Evolutionary conservation across 306 rosid genomes (phyloP), one percentile per base, ranked within the genome.

Genomic region (Biancaea sappan): DNA sequence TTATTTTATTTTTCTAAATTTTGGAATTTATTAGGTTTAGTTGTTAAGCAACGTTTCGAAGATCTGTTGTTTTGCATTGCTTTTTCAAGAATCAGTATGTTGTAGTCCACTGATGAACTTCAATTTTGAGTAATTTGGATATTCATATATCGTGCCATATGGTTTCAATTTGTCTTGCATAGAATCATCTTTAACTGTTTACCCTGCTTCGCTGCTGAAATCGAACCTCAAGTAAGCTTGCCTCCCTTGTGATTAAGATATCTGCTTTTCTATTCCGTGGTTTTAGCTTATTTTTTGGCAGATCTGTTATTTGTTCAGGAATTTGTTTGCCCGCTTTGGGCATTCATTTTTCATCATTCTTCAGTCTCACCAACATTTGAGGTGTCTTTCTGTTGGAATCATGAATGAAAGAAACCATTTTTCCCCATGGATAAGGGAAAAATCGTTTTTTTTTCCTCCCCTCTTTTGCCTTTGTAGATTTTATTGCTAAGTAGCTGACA

Each of bases 41-140:
- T 0, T 0, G 31, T 19, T 7, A 48, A 63, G 24, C 72, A 38
- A 51, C 25, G 63, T 32, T 64, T 31, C 46, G 43, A 12, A 40
- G 40, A 2, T 59, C 15, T 70, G 8, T 37, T 74, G 50, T 40
- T 78, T 64, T 73, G 34, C 19, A 26, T 60, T 37, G 25, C 53
- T 41, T 13, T 41, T 21, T 2, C 0, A 16, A 29, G 69, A 26
- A 38, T 11, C 38, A 58, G 3, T 19, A 11, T 66, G 61, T 58
- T 48, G 73, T 54, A 76, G 71, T 71, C 16, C 10, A 25, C 48
- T 68, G 15, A 59, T 10, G 66, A 10, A 31, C 14, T 32, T 47
- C 7, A 2, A 15, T 59, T 21, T 35, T 1, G 40, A 75, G 62
- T 66, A 47, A 40, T 60, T 44, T 13, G 51, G 48, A 67, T 68